Conservation (phyloP, 2,329 filamentous ascomycete species). For the Colletotrichum gloeosporioides region DNA sequence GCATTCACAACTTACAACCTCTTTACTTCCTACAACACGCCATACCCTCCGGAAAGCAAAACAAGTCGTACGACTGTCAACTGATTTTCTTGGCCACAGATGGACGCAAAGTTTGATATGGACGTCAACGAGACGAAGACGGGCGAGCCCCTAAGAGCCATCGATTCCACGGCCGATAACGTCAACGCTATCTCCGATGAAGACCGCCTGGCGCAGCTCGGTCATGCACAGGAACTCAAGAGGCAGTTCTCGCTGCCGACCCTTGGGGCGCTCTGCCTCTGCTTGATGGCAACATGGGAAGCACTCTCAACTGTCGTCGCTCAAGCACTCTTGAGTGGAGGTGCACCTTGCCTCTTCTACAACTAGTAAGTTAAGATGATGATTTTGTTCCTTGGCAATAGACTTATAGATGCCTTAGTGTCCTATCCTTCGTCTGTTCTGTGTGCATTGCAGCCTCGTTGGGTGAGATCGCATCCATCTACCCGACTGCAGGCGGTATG, state of each 20-base stretch:
- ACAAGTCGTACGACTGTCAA: not conserved
- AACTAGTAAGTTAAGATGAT: slow-evolving; percentile 38
- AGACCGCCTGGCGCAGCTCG: slow-evolving; percentile 30
- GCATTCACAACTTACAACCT: not conserved
- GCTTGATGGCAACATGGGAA: slow-evolving; percentile 58
- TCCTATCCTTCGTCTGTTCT: slow-evolving; percentile 45
- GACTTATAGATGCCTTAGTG: slow-evolving; percentile 28
- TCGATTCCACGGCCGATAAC: not conserved
- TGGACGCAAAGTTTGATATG: not conserved
- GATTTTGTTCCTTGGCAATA: accelerated
- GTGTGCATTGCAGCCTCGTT: slow-evolving; percentile 43
- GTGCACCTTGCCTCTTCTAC: slow-evolving; percentile 51
- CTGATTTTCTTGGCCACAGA: not conserved
- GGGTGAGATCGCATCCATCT: slow-evolving; percentile 43
- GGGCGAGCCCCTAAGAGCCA: not conserved
- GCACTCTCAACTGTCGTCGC: slow-evolving; percentile 51
- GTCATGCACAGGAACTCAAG: slow-evolving; percentile 34
- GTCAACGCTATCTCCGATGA: slow-evolving; percentile 14
- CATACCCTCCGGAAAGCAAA: not conserved
- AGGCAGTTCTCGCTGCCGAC: slow-evolving; percentile 46
- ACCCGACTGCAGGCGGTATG: slow-evolving; percentile 36
- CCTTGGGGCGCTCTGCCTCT: slow-evolving; percentile 47
- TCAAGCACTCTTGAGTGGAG: slow-evolving; percentile 47
- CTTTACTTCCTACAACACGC: not conserved
- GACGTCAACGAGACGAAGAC: not conserved